These are phyloP conservation scores for Cucurbita moschata DNA, from an alignment of 306 rosid species.

Conservation along the genomic window DNA sequence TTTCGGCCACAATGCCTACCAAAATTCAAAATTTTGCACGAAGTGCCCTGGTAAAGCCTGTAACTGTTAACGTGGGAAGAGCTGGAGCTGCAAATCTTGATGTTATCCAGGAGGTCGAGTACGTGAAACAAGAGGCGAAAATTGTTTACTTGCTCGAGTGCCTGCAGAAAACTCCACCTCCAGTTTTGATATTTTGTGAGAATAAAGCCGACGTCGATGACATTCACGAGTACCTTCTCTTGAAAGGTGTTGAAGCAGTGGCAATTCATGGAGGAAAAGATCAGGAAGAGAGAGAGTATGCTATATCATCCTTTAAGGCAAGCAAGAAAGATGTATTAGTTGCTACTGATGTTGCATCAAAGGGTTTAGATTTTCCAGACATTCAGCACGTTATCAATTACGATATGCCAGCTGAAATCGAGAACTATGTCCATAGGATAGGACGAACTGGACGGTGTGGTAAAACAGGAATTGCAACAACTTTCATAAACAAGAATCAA, in stretches of 20 bases:
- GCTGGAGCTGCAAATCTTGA: slow-evolving; percentile 94
- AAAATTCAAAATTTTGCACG: slow-evolving; percentile 83
- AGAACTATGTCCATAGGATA: slow-evolving; percentile 91
- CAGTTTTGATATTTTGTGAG: slow-evolving; percentile 75
- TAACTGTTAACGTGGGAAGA: slow-evolving; percentile 74
- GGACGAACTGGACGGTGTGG: slow-evolving; percentile 95
- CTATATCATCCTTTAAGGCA: slow-evolving; percentile 65
- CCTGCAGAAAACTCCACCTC: slow-evolving; percentile 84
- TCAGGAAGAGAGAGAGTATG: slow-evolving; percentile 88
- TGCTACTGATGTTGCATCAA: slow-evolving; percentile 91
- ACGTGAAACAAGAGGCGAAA: slow-evolving; percentile 88
- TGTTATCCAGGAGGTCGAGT: slow-evolving; percentile 88
- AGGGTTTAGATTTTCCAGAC: slow-evolving; percentile 93
- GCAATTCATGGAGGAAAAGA: slow-evolving; percentile 94
- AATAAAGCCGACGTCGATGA: slow-evolving; percentile 92
- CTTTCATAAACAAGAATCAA: slow-evolving; percentile 88
- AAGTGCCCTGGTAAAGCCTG: slow-evolving; percentile 73
- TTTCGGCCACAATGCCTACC: slow-evolving; percentile 92
- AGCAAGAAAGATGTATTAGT: slow-evolving; percentile 88
- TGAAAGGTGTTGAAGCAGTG: slow-evolving; percentile 94
- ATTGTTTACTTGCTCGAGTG: slow-evolving; percentile 84
- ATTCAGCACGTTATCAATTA: slow-evolving; percentile 89
- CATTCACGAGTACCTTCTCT: slow-evolving; percentile 81
- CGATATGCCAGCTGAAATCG: slow-evolving; percentile 94
- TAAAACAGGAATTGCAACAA: slow-evolving; percentile 86